Evolutionary conservation across 2,329 filamentous ascomycete species (phyloP).

Genomic region (Chalaropsis thielavioides): DNA sequence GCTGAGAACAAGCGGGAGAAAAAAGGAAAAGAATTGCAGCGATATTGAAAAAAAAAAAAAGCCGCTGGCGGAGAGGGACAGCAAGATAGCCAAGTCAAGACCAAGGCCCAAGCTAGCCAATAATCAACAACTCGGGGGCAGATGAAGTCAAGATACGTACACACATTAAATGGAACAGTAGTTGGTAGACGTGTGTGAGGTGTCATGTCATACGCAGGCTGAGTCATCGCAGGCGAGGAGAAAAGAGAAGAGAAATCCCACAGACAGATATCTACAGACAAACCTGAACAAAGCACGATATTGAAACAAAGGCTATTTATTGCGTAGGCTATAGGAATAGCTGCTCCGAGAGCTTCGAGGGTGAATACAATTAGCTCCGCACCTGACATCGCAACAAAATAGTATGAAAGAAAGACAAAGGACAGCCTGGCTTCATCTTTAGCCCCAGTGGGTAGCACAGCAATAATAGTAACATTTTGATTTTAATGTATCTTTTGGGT

Average conservation of each 20-base stretch:
- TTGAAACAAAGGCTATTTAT: not conserved
- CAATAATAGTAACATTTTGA: too few species aligned
- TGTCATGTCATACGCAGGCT: not conserved
- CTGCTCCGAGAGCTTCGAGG: not conserved
- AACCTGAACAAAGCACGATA: not conserved
- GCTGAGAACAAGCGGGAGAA: not conserved
- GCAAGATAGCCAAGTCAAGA: not conserved
- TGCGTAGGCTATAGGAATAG: not conserved
- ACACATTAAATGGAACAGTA: not conserved
- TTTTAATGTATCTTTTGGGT: too few species aligned
- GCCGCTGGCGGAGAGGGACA: not conserved
- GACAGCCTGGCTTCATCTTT: not conserved
- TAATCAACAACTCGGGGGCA: not conserved
- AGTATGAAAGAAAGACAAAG: not conserved
- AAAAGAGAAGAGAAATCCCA: constrained; percentile 2
- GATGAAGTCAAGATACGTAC: not conserved
- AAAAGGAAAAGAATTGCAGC: not conserved
- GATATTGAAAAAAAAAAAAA: not conserved
- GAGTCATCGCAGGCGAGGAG: not conserved
- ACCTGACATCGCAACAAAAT: too few species aligned
- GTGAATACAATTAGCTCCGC: too few species aligned
- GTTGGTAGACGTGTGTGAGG: not conserved
- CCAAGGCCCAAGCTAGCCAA: not conserved
- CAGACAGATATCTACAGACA: not conserved
- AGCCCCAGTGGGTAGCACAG: too few species aligned